Percentiles rank a stretch among this genome's conserved stretches.
Conservation (phyloP, 164 flowering plant genomes). For the Santalum album region DNA sequence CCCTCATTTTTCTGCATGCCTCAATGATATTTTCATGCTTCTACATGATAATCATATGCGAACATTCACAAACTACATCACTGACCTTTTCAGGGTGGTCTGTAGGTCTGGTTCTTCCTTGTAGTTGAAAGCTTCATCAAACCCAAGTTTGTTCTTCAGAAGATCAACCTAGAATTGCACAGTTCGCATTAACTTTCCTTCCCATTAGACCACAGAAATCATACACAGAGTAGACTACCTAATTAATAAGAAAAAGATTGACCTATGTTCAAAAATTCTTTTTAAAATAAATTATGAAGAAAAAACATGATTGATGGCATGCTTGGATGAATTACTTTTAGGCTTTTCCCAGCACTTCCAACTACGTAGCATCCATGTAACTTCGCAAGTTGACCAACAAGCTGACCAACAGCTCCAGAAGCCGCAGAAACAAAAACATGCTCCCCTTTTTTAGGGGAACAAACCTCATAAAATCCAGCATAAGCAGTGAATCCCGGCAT, state of each 20-base stretch:
- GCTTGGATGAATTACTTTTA: conserved; percentile 27
- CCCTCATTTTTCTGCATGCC: no score
- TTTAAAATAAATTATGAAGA: not conserved
- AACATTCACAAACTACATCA: no score
- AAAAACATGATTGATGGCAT: not conserved
- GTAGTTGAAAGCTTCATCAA: not conserved
- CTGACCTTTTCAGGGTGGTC: not conserved
- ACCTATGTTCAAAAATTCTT: conserved; percentile 1
- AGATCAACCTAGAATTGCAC: not conserved
- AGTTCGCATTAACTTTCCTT: not conserved
- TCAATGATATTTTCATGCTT: no score
- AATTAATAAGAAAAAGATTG: no score
- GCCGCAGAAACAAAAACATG: conserved; percentile 67
- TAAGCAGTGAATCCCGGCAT: conserved; percentile 87
- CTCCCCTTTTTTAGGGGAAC: conserved; percentile 59
- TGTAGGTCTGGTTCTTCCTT: not conserved
- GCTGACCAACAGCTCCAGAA: conserved; percentile 81
- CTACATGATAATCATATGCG: no score
- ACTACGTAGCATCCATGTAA: conserved; percentile 77
- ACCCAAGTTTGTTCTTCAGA: not conserved
- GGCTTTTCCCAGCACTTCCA: conserved; percentile 64
- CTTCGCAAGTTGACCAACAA: conserved; percentile 78
- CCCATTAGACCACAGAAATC: not conserved
- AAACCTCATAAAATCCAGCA: conserved; percentile 69
- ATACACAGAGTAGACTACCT: no score